These are phyloP conservation scores for Chrysoporthe cubensis DNA, from an alignment of 2,329 filamentous ascomycete genomes.

Conservation along the genomic window DNA sequence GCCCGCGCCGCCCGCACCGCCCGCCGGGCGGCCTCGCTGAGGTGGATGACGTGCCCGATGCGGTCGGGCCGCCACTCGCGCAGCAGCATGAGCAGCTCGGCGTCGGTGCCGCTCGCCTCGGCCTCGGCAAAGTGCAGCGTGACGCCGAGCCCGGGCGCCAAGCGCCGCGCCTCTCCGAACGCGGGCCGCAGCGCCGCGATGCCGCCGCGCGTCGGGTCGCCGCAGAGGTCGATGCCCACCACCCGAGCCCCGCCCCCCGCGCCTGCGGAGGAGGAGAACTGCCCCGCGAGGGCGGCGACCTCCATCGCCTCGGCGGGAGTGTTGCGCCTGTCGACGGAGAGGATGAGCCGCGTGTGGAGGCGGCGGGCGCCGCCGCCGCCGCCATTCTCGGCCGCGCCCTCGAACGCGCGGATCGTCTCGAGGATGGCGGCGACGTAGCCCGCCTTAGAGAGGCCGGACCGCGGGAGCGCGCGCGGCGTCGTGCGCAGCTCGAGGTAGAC, in stretches of 20 bases:
- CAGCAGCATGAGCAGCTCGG: conserved; percentile 68
- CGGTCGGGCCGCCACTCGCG: conserved; percentile 65
- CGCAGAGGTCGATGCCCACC: conserved; percentile 79
- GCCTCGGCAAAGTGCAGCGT: conserved; percentile 82
- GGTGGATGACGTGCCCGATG: conserved; percentile 79
- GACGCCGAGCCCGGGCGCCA: conserved; percentile 56
- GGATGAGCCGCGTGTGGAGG: conserved; percentile 68
- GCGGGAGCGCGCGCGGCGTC: conserved; percentile 68
- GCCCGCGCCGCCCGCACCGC: conserved; percentile 51
- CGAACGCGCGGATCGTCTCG: conserved; percentile 60
- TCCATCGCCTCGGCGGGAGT: conserved; percentile 62
- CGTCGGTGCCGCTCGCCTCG: conserved; percentile 55
- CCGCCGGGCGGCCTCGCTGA: conserved; percentile 61
- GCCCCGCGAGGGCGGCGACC: conserved; percentile 65
- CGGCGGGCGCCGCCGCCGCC: conserved; percentile 31
- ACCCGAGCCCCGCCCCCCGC: conserved; percentile 51
- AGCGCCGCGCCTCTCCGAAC: conserved; percentile 58
- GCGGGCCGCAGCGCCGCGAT: conserved; percentile 62
- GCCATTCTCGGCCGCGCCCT: conserved; percentile 32
- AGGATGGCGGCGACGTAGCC: conserved; percentile 71
- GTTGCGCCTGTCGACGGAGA: conserved; percentile 74
- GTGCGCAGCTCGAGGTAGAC: conserved; percentile 80
- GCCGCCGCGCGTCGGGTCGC: conserved; percentile 69
- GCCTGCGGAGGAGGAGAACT: conserved; percentile 40
- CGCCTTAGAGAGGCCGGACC: conserved; percentile 55